These are phyloP conservation scores for Clonostachys byssicola DNA, from an alignment of 2,329 filamentous ascomycete genomes.

Conservation along the genomic window DNA sequence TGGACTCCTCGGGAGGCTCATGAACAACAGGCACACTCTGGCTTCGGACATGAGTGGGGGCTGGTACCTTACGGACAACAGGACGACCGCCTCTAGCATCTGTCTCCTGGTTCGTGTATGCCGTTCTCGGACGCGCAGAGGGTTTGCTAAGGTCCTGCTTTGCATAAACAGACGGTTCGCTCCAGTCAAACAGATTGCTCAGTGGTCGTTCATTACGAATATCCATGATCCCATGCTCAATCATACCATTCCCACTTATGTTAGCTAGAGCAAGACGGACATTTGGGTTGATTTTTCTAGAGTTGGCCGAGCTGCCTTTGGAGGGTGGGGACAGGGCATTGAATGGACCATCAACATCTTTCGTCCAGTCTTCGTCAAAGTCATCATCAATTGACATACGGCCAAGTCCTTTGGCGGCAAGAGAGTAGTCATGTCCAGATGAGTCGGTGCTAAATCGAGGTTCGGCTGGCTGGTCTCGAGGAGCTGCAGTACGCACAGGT, in stretches of 20 bases:
- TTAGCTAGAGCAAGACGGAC: conserved; percentile 49
- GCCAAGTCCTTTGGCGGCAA: conserved; percentile 33
- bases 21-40: conserved; percentile 75
- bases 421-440: conserved; percentile 18
- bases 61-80: conserved; percentile 63
- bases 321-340: conserved; percentile 56
- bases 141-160: conserved; percentile 54
- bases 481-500: conserved; percentile 32
- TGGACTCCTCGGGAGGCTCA: conserved; percentile 53
- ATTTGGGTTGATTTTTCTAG: conserved; percentile 46
- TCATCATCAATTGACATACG: conserved; percentile 57
- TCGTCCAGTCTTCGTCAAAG: conserved; percentile 60
- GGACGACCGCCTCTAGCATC: conserved; percentile 68
- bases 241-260: conserved; percentile 41
- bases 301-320: conserved; percentile 44
- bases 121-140: conserved; percentile 66
- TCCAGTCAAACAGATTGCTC: conserved; percentile 77
- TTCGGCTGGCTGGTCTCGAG: conserved; percentile 2
- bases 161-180: conserved; percentile 60
- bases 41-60: conserved; percentile 68
- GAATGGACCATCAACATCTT: conserved; percentile 44
- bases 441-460: neutral
- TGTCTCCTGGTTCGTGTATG: conserved; percentile 70
- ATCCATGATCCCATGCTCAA: conserved; percentile 16
- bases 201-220: conserved; percentile 42